These are phyloP conservation scores for Cutaneotrichosporon spelunceum DNA, from an alignment of 1,284 basidiomycete genomes.

Conservation along the genomic window DNA sequence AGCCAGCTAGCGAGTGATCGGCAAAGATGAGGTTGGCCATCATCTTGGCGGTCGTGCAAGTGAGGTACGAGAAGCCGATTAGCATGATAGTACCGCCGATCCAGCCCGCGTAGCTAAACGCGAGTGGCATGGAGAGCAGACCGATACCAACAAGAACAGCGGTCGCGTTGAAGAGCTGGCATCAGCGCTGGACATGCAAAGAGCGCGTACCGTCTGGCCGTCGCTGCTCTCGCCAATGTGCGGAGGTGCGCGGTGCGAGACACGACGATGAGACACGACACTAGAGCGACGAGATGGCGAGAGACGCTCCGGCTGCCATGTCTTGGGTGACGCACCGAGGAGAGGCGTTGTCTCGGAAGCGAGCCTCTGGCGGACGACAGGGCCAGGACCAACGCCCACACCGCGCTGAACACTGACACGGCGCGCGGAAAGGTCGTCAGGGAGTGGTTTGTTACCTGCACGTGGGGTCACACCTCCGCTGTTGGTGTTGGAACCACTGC, in stretches of 20 bases:
- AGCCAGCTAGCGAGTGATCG: slow-evolving; percentile 70
- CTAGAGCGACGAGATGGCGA: slow-evolving; percentile 8
- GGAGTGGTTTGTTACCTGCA: slow-evolving; percentile 11
- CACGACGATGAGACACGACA: slow-evolving; percentile 1
- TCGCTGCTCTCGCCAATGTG: slow-evolving; percentile 63
- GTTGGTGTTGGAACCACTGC: slow-evolving; percentile 10
- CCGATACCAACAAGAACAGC: slow-evolving; percentile 85
- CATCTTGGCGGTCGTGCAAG: slow-evolving; percentile 85
- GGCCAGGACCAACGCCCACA: background rate
- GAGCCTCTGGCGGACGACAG: background rate
- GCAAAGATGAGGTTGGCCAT: slow-evolving; percentile 69
- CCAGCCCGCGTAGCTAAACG: slow-evolving; percentile 86
- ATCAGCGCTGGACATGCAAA: slow-evolving; percentile 5
- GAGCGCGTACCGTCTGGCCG: slow-evolving; percentile 67
- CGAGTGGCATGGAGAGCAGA: slow-evolving; percentile 82
- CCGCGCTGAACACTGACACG: background rate
- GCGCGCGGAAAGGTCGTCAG: slow-evolving; percentile 3
- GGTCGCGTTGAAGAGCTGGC: slow-evolving; percentile 84
- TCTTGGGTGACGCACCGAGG: background rate
- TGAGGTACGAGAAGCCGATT: slow-evolving; percentile 70
- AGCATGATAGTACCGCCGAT: slow-evolving; percentile 69
- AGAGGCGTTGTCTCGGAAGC: background rate
- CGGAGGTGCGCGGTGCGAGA: background rate
- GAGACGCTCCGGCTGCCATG: slow-evolving; percentile 12
- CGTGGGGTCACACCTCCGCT: slow-evolving; percentile 11